Evolutionary conservation across 1,284 basidiomycete genomes (phyloP).

Genomic region (Ustilago trichophora): DNA sequence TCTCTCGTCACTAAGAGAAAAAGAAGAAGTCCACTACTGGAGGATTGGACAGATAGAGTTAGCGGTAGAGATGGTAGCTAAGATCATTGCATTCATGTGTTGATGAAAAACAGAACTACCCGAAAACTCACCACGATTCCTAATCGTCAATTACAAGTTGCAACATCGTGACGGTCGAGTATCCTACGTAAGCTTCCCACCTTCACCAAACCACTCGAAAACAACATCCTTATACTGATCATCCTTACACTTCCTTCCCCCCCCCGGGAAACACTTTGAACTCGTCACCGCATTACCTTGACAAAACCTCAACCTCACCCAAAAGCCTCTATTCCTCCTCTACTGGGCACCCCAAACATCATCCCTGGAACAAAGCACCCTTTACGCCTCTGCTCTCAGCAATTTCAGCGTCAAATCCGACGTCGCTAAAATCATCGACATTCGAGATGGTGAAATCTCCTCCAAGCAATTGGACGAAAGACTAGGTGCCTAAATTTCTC

Average conservation of each 20-base stretch:
- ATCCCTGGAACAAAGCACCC: slow-evolving; percentile 57
- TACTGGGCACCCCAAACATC: slow-evolving; percentile 62
- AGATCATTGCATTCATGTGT: no score
- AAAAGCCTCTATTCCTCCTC: slow-evolving; percentile 26
- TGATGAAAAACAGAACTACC: no score
- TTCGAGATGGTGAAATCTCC: slow-evolving; percentile 53
- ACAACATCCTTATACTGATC: no score
- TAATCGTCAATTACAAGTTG: slow-evolving; percentile 83
- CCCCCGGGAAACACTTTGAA: no score
- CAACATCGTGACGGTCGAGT: slow-evolving; percentile 82
- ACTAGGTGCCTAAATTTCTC: slow-evolving; percentile 53
- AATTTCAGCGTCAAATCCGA: slow-evolving; percentile 56
- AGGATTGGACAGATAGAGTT: no score
- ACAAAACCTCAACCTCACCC: no score
- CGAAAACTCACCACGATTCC: slow-evolving; percentile 86
- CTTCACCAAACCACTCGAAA: no score
- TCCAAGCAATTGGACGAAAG: slow-evolving; percentile 36
- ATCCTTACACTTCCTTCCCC: no score
- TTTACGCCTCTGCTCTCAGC: slow-evolving; percentile 62
- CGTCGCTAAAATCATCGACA: slow-evolving; percentile 60
- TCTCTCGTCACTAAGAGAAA: no score
- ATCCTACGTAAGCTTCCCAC: slow-evolving; percentile 71
- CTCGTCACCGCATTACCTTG: no score
- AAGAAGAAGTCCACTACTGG: no score
- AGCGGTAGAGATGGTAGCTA: no score